phyloP scores from a whole-genome alignment of 116 monocot species.

The Dioscorea cayenensis region DNA sequence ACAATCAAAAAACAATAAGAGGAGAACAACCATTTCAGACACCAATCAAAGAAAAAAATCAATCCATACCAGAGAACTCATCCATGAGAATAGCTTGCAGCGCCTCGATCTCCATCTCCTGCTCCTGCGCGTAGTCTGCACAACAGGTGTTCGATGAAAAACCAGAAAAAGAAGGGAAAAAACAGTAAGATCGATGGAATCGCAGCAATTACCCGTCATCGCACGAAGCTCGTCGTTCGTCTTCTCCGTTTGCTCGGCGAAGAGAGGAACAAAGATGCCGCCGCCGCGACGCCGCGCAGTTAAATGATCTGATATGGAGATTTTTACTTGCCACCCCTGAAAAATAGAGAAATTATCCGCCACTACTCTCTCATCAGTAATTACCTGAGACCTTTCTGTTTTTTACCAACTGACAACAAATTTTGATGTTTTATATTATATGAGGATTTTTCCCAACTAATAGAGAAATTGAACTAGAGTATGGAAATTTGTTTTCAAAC shows the following conservation, averaged over 20 bases:
- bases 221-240: not conserved
- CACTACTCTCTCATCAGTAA: no score
- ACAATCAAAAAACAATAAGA: not conserved
- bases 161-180: no score
- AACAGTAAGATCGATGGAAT: not conserved
- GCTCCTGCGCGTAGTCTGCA: constrained; percentile 79
- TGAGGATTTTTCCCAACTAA: no score
- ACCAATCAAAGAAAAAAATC: not conserved
- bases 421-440: no score
- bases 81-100: constrained; percentile 95
- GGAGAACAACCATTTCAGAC: not conserved
- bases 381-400: no score
- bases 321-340: no score
- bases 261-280: no score
- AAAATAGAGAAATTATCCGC: no score
- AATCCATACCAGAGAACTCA: constrained; percentile 50
- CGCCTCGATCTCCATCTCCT: constrained; percentile 99
- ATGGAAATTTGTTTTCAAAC: no score
- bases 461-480: no score
- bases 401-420: no score
- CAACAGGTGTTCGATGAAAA: not conserved
- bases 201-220: constrained; percentile 1
- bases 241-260: not conserved
- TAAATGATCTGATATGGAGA: not conserved
- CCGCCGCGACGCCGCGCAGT: no score